Conservation (phyloP, 495 filamentous ascomycete genomes). For the Annulohypoxylon stygium region DNA sequence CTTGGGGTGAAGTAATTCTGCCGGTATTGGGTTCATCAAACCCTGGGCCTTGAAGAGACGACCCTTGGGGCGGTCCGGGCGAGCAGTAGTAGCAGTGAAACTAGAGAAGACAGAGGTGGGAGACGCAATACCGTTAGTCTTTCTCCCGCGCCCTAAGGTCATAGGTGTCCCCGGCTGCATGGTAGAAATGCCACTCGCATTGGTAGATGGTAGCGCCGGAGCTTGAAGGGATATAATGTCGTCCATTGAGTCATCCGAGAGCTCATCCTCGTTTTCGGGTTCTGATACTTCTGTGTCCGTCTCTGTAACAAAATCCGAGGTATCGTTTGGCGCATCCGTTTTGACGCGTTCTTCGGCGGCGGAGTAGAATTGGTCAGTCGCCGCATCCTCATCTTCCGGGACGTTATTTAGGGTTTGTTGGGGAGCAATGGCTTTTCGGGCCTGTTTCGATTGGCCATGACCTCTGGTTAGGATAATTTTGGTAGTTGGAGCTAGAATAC, state of each 20-base stretch:
- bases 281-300: constrained; percentile 72
- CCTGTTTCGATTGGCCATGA: constrained; percentile 63
- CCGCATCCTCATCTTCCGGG: constrained; percentile 81
- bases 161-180: constrained; percentile 79
- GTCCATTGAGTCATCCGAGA: constrained; percentile 81
- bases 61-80: constrained; percentile 69
- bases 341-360: constrained; percentile 79
- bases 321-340: constrained; percentile 56
- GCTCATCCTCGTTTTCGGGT: constrained; percentile 71
- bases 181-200: constrained; percentile 76
- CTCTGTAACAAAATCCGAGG: constrained; percentile 62
- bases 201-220: constrained; percentile 78
- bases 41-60: constrained; percentile 82
- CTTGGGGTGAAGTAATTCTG: constrained; percentile 85
- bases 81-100: constrained; percentile 83
- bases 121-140: constrained; percentile 75
- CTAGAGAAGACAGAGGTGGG: constrained; percentile 88
- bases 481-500: constrained; percentile 76
- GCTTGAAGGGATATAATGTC: constrained; percentile 86
- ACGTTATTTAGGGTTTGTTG: constrained; percentile 68
- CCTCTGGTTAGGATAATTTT: constrained; percentile 75
- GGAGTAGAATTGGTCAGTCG: constrained; percentile 90
- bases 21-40: constrained; percentile 76
- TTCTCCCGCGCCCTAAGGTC: constrained; percentile 68
- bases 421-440: constrained; percentile 42